A percentile compares a stretch with the other conserved stretches of the same genome.
phyloP scores from a whole-genome alignment of 1,139 yeast species.

The Kodamaea ohmeri region DNA sequence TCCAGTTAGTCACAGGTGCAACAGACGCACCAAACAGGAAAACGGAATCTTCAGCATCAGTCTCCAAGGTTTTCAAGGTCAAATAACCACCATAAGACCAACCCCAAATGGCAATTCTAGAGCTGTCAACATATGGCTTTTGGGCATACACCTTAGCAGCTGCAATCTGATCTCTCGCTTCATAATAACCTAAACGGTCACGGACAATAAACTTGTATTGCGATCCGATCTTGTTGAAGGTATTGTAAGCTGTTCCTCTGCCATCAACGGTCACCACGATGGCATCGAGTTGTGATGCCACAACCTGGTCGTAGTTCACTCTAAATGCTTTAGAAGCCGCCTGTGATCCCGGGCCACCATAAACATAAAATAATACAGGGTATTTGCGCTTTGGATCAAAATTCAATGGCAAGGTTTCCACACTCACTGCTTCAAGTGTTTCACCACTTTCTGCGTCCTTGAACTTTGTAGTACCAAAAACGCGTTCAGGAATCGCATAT shows the following conservation, averaged over 20 bases:
- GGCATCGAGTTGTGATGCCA: constrained; percentile 66
- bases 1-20: constrained; percentile 83
- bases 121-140: constrained; percentile 54
- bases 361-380: constrained; percentile 70
- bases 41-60: constrained; percentile 52
- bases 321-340: constrained; percentile 53
- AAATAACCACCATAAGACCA: constrained; percentile 85
- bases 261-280: constrained; percentile 81
- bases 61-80: constrained; percentile 70
- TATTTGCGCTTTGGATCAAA: constrained; percentile 56
- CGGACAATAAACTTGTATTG: constrained; percentile 62
- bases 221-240: constrained; percentile 37
- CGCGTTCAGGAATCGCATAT: constrained; percentile 49
- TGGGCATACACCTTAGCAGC: constrained; percentile 62
- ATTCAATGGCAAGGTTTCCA: constrained; percentile 62
- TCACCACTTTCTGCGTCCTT: constrained; percentile 43
- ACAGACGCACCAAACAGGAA: constrained; percentile 73
- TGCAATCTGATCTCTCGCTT: constrained; percentile 66
- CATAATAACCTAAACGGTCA: constrained; percentile 64
- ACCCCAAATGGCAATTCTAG: constrained; percentile 71
- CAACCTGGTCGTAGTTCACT: constrained; percentile 59
- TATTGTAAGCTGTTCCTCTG: constrained; percentile 74
- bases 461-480: constrained; percentile 48
- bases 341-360: constrained; percentile 86
- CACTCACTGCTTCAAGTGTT: constrained; percentile 48